A percentile compares a stretch with the other conserved stretches of the same genome.
phyloP scores from a whole-genome alignment of 139 green algal species.

The Coelastrella sp. region DNA sequence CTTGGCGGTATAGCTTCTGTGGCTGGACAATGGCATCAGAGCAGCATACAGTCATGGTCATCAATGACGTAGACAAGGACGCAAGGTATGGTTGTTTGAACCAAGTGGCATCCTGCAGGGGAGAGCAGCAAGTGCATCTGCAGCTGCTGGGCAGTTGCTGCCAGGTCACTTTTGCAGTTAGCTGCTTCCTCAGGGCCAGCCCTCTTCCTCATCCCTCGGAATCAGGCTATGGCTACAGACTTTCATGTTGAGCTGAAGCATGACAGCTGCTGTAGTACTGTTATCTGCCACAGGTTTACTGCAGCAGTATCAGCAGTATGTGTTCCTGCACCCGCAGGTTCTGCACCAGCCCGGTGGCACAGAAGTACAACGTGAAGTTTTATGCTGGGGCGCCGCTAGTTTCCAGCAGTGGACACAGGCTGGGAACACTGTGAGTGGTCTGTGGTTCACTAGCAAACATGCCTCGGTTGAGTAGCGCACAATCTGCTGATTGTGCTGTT shows the following conservation, averaged over 20 bases:
- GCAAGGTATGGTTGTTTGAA: background rate
- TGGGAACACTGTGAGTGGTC: constrained; percentile 39
- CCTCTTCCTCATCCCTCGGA: too few relatives aligned
- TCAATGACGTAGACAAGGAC: constrained; percentile 14
- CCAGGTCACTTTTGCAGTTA: too few relatives aligned
- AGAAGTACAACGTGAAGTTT: constrained; percentile 27
- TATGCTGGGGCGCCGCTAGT: constrained; percentile 38
- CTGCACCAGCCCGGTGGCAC: background rate
- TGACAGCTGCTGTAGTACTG: too few relatives aligned
- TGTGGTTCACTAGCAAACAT: too few relatives aligned
- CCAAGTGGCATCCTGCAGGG: too few relatives aligned
- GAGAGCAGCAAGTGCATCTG: too few relatives aligned
- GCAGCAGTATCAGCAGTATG: background rate
- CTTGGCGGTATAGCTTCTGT: constrained; percentile 36
- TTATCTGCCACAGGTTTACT: background rate
- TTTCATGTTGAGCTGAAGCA: too few relatives aligned
- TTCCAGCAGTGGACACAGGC: constrained; percentile 29
- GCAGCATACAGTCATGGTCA: constrained; percentile 39
- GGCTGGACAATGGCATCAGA: constrained; percentile 47
- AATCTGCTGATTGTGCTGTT: background rate
- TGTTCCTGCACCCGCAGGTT: background rate
- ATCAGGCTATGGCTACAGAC: too few relatives aligned
- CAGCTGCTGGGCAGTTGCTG: too few relatives aligned
- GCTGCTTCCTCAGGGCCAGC: too few relatives aligned
- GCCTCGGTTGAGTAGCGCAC: background rate